Percentiles rank a stretch among this genome's conserved stretches.
These are phyloP conservation scores for Clathrospora elynae DNA, from an alignment of 2,329 filamentous ascomycete genomes.

Conservation along the genomic window DNA sequence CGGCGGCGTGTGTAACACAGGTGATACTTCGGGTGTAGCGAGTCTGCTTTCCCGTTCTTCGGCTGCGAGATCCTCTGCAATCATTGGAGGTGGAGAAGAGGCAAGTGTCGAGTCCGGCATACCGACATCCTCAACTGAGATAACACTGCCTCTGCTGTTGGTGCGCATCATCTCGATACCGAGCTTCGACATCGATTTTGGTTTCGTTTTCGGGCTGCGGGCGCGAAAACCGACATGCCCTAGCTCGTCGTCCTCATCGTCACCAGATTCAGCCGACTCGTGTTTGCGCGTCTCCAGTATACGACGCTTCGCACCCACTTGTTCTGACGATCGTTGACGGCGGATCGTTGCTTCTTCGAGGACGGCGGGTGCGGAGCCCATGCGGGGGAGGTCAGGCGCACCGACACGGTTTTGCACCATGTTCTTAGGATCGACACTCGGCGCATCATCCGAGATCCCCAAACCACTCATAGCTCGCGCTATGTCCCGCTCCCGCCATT, in stretches of 20 bases:
- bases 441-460: slow-evolving; percentile 73
- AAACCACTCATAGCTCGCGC: slow-evolving; percentile 64
- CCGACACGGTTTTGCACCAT: slow-evolving; percentile 39
- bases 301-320: slow-evolving; percentile 74
- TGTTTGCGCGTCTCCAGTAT: slow-evolving; percentile 72
- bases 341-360: slow-evolving; percentile 58
- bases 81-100: slow-evolving; percentile 49
- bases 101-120: slow-evolving; percentile 41
- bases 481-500: slow-evolving; percentile 71
- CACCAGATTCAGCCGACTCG: slow-evolving; percentile 84
- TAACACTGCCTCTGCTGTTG: slow-evolving; percentile 84
- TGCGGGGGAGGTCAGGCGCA: slow-evolving; percentile 47
- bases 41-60: slow-evolving; percentile 39
- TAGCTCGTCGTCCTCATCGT: slow-evolving; percentile 93
- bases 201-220: slow-evolving; percentile 57
- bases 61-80: slow-evolving; percentile 48
- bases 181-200: slow-evolving; percentile 71
- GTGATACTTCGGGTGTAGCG: slow-evolving; percentile 32
- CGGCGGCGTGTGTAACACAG: slow-evolving; percentile 55
- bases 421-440: slow-evolving; percentile 43
- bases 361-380: slow-evolving; percentile 64
- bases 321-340: slow-evolving; percentile 72
- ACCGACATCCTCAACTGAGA: slow-evolving; percentile 55
- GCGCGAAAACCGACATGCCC: slow-evolving; percentile 61
- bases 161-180: slow-evolving; percentile 98